Conservation (phyloP, 75 land plant genomes). For the Cunninghamia lanceolata region DNA sequence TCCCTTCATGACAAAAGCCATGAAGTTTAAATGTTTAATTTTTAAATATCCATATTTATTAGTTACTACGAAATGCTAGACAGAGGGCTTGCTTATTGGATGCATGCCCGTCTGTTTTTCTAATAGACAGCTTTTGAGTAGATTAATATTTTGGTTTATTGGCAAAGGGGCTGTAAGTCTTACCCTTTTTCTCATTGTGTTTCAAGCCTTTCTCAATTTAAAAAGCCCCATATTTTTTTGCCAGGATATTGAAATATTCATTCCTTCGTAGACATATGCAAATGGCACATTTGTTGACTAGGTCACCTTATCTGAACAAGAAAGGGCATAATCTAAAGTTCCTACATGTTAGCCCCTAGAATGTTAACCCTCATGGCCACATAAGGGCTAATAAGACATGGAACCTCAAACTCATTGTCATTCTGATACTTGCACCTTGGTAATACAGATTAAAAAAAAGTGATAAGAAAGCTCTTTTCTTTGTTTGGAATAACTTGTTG, state of each 20-base stretch:
- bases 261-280: background rate
- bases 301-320: background rate
- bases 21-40: background rate
- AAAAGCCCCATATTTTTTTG: background rate
- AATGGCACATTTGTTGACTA: background rate
- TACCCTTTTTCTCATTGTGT: background rate
- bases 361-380: background rate
- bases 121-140: background rate
- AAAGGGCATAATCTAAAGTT: background rate
- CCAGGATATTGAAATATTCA: background rate
- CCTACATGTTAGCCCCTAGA: background rate
- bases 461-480: background rate
- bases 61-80: background rate
- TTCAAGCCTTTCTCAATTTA: background rate
- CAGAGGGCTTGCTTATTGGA: background rate
- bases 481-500: background rate
- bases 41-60: background rate
- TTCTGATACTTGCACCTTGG: background rate
- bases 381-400: background rate
- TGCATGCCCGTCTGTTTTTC: background rate
- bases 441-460: background rate
- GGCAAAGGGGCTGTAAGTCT: background rate
- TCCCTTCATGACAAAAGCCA: background rate
- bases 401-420: too few species aligned
- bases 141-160: background rate